Conservation (phyloP, 106 monocot genomes). For the Hemerocallis citrina region DNA sequence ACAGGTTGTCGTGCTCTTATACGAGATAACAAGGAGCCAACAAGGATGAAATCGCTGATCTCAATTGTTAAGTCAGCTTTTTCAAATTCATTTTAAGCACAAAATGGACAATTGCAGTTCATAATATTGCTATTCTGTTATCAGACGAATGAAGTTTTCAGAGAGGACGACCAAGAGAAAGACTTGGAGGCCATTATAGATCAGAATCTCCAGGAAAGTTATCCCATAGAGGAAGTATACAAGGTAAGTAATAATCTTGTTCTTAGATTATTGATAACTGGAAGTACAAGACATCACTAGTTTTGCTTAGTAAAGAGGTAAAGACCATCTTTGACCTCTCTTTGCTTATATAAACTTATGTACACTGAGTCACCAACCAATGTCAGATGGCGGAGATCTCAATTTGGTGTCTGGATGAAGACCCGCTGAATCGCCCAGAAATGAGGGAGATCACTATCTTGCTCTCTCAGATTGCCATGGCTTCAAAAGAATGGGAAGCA, state of each 20-base stretch:
- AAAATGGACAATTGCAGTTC: no score
- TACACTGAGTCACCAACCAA: neutral
- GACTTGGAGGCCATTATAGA: slow-evolving; percentile 33
- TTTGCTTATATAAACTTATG: neutral
- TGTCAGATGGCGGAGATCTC: slow-evolving; percentile 42
- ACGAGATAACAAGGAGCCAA: slow-evolving; percentile 29
- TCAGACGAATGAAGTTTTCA: slow-evolving; percentile 29
- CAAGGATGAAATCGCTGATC: no score
- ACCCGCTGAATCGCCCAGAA: slow-evolving; percentile 30
- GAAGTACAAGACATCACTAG: no score
- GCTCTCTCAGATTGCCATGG: slow-evolving; percentile 31
- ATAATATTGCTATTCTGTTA: neutral
- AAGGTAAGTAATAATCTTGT: slow-evolving; percentile 15
- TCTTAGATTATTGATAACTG: no score
- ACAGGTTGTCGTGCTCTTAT: slow-evolving; percentile 39
- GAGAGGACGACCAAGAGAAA: slow-evolving; percentile 19
- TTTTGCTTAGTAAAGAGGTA: no score
- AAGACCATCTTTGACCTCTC: neutral
- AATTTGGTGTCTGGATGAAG: slow-evolving; percentile 34
- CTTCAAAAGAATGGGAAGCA: slow-evolving; percentile 54
- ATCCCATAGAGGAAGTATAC: slow-evolving; percentile 31
- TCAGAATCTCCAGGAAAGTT: slow-evolving; percentile 24
- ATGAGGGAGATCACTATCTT: slow-evolving; percentile 35
- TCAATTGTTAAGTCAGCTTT: slow-evolving; percentile 40
- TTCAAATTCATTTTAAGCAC: no score